phyloP scores from a whole-genome alignment of 73 alveolate species.

The Paramecium sonneborni region DNA sequence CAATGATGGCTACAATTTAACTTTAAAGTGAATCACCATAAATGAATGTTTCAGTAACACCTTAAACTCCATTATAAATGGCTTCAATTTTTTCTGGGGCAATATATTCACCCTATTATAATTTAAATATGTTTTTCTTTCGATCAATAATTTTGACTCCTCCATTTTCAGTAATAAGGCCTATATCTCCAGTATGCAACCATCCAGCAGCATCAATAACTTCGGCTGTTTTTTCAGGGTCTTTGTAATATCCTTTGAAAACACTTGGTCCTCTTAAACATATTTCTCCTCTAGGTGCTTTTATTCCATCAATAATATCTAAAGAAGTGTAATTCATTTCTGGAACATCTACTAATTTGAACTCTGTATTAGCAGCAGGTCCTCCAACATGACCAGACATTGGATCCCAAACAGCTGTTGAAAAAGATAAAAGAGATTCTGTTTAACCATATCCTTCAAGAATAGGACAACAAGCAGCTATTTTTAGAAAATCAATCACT shows the following conservation, averaged over 20 bases:
- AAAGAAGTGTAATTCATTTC: constrained; percentile 86
- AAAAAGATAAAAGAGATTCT: constrained; percentile 82
- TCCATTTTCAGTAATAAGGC: constrained; percentile 84
- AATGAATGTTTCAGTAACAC: constrained; percentile 84
- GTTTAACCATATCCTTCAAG: constrained; percentile 96
- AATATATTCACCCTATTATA: constrained; percentile 97
- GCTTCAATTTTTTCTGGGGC: constrained; percentile 98
- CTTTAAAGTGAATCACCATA: constrained; percentile 92
- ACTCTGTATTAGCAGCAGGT: constrained; percentile 77
- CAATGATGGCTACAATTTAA: constrained; percentile 79
- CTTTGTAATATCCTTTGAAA: constrained; percentile 83
- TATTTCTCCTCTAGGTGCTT: constrained; percentile 96
- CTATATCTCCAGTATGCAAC: constrained; percentile 94
- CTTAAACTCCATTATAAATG: constrained; percentile 73
- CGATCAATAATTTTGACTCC: constrained; percentile 95
- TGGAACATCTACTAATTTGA: constrained; percentile 91
- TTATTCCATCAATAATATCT: constrained; percentile 74
- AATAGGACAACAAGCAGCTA: constrained; percentile 78
- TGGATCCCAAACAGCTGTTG: constrained; percentile 73
- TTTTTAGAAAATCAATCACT: constrained; percentile 80
- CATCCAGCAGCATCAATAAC: constrained; percentile 92
- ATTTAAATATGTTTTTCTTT: constrained; percentile 95
- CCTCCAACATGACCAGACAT: constrained; percentile 94
- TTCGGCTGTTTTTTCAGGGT: constrained; percentile 76
- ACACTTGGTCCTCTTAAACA: constrained; percentile 93